Conservation (phyloP, 2,329 filamentous ascomycete species). For the Talaromyces sp. region DNA sequence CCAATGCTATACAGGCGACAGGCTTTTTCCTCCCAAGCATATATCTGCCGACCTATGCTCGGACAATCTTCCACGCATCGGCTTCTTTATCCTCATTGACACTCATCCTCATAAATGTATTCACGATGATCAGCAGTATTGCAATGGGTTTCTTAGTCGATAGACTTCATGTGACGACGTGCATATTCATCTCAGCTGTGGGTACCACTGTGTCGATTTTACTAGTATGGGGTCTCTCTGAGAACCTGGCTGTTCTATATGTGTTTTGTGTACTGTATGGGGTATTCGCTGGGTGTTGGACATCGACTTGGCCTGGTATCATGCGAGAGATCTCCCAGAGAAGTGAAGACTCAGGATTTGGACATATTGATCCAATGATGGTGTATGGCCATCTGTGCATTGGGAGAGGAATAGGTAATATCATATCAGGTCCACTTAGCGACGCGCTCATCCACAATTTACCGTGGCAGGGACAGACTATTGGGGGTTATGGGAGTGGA, state of each 20-base stretch:
- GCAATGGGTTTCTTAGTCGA: slow-evolving; percentile 44
- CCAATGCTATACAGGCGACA: slow-evolving; percentile 32
- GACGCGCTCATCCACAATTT: neutral
- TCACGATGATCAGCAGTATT: slow-evolving; percentile 33
- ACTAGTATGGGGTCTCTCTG: slow-evolving; percentile 48
- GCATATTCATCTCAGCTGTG: slow-evolving; percentile 42
- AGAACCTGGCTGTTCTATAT: slow-evolving; percentile 39
- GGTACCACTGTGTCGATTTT: slow-evolving; percentile 43
- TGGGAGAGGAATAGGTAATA: slow-evolving; percentile 51
- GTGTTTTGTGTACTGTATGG: slow-evolving; percentile 45
- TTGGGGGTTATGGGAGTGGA: slow-evolving; percentile 26
- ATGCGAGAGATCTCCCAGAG: slow-evolving; percentile 37
- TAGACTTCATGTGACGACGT: slow-evolving; percentile 39
- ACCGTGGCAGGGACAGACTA: neutral
- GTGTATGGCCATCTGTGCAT: slow-evolving; percentile 49
- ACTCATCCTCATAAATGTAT: slow-evolving; percentile 30
- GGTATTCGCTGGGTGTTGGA: slow-evolving; percentile 33
- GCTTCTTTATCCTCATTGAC: slow-evolving; percentile 25
- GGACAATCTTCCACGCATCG: slow-evolving; percentile 21
- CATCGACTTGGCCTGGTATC: neutral
- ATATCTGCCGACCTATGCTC: slow-evolving; percentile 32
- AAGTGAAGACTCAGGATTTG: slow-evolving; percentile 37
- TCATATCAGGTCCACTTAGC: slow-evolving; percentile 23
- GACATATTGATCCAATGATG: slow-evolving; percentile 44
- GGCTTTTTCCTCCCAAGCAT: slow-evolving; percentile 36